Evolutionary conservation across 2,329 filamentous ascomycete genomes (phyloP).

Genomic region (Aureobasidium sp.): DNA sequence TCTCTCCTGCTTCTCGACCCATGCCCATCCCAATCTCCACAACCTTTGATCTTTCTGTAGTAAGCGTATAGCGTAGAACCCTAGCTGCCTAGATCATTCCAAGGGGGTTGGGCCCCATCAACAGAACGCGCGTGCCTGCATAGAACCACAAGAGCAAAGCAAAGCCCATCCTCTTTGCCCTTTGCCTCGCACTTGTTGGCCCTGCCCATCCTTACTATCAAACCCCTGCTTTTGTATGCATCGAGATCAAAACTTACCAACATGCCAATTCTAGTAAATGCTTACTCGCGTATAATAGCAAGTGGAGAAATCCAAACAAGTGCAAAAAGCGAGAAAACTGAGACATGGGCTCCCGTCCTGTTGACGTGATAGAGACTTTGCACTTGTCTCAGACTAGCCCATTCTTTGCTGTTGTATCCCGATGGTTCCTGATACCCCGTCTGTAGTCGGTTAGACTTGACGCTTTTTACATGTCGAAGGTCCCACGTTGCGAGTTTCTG

Average conservation of each 20-base stretch:
- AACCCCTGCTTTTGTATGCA: too few species aligned
- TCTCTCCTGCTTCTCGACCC: not conserved
- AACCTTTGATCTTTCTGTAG: not conserved
- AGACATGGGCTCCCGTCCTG: not conserved
- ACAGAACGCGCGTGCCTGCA: not conserved
- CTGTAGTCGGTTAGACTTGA: not conserved
- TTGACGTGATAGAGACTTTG: not conserved
- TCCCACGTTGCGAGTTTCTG: not conserved
- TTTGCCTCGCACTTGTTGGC: too few species aligned
- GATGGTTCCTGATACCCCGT: not conserved
- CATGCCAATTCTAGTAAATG: not conserved
- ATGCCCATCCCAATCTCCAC: conserved; percentile 7
- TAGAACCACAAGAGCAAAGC: too few species aligned
- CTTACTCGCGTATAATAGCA: not conserved
- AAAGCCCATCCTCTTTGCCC: too few species aligned
- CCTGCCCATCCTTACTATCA: too few species aligned
- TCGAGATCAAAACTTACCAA: not conserved
- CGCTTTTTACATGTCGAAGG: not conserved
- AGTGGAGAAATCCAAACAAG: not conserved
- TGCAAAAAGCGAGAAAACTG: not conserved
- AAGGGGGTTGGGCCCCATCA: not conserved
- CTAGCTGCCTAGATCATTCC: not conserved
- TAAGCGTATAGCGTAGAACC: not conserved
- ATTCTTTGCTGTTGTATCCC: not conserved
- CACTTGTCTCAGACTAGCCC: not conserved